A percentile compares a stretch with the other conserved stretches of the same genome.
Conservation (phyloP, 1,284 basidiomycete species). For the Sporisorium scitamineum region DNA sequence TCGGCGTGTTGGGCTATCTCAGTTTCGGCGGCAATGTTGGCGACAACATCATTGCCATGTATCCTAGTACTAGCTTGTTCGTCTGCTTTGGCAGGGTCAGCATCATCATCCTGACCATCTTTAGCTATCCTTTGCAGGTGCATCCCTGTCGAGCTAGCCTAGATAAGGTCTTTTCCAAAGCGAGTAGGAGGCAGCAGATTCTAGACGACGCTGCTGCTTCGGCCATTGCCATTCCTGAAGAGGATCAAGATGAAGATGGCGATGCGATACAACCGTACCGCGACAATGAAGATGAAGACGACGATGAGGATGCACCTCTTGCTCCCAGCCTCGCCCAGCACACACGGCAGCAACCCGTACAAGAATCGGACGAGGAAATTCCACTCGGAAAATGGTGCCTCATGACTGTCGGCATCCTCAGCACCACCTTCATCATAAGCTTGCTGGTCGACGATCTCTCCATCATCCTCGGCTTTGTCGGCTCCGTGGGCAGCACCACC, state of each 20-base stretch:
- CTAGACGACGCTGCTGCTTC: slow-evolving; percentile 38
- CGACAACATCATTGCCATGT: slow-evolving; percentile 71
- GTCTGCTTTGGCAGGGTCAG: slow-evolving; percentile 93
- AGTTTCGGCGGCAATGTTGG: slow-evolving; percentile 85
- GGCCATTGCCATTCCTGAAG: slow-evolving; percentile 6
- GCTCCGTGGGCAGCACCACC: slow-evolving; percentile 92
- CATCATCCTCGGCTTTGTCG: slow-evolving; percentile 82
- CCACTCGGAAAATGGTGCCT: slow-evolving; percentile 51
- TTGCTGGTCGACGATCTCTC: slow-evolving; percentile 66
- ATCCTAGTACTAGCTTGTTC: slow-evolving; percentile 90
- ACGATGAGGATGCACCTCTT: slow-evolving; percentile 5
- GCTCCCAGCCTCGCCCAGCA: neutral
- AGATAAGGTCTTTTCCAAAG: slow-evolving; percentile 80
- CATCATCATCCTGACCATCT: slow-evolving; percentile 81
- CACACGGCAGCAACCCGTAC: neutral
- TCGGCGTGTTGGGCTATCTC: slow-evolving; percentile 81
- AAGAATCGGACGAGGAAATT: slow-evolving; percentile 31
- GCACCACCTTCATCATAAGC: slow-evolving; percentile 57
- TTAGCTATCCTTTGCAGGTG: slow-evolving; percentile 74
- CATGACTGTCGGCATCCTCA: slow-evolving; percentile 59
- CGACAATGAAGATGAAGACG: slow-evolving; percentile 58
- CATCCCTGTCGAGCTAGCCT: slow-evolving; percentile 93
- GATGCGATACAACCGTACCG: slow-evolving; percentile 32
- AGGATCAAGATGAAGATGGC: slow-evolving; percentile 16
- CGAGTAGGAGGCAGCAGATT: slow-evolving; percentile 36